phyloP scores from a whole-genome alignment of 225 moss, liverwort and hornwort species.

The Pseudisothecium myosuroides region DNA sequence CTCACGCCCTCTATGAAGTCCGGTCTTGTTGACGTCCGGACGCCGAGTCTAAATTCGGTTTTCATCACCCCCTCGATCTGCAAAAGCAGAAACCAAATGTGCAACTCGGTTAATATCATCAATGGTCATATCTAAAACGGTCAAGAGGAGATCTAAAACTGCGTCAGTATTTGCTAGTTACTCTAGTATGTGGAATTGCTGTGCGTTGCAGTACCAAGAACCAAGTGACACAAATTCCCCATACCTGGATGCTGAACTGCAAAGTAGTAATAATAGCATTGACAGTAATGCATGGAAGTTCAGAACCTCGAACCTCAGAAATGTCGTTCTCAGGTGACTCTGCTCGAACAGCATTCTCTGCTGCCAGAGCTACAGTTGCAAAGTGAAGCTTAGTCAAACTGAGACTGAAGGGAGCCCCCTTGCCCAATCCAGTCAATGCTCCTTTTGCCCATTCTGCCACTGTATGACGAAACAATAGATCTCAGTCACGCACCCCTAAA shows the following conservation, averaged over 20 bases:
- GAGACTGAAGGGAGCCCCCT: constrained; percentile 75
- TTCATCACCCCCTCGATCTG: constrained; percentile 95
- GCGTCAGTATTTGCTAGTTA: not conserved
- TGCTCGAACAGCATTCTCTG: constrained; percentile 8
- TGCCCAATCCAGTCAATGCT: constrained; percentile 57
- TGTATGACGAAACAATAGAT: constrained; percentile 7
- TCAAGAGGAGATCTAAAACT: not conserved
- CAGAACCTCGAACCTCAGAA: constrained; percentile 36
- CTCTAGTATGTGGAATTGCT: not conserved
- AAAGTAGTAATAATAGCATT: not conserved
- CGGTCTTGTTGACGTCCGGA: constrained; percentile 47
- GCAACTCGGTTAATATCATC: not conserved
- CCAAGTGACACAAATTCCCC: not conserved
- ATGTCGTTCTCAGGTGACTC: constrained; percentile 35
- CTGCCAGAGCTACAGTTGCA: constrained; percentile 53
- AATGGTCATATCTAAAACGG: not conserved
- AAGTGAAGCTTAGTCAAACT: constrained; percentile 67
- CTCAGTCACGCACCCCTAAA: not conserved
- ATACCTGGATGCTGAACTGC: not conserved
- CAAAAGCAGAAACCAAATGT: not conserved
- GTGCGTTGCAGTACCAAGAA: not conserved
- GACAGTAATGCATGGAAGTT: not conserved
- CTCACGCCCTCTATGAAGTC: constrained; percentile 89
- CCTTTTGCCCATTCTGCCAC: constrained; percentile 80
- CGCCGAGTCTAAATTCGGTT: constrained; percentile 69